Evolutionary conservation across 1,284 basidiomycete species (phyloP), one percentile per base, ranked within the genome.

Genomic region (Trichosporon coremiiforme): DNA sequence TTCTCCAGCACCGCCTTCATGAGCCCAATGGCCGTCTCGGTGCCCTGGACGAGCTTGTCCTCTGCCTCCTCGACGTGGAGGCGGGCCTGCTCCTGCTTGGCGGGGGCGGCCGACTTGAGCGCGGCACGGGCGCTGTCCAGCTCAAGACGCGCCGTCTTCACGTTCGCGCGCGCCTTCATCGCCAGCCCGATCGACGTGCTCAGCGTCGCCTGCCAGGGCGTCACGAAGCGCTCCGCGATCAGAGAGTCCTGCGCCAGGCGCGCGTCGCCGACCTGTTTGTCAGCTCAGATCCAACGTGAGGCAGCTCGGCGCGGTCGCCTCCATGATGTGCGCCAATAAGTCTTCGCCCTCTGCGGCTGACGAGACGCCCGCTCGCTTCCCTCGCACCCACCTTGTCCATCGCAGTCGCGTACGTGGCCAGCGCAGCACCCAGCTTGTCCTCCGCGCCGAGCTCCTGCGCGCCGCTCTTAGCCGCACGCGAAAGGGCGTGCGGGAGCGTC

Each of bases 1-100:
- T 98, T 97, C 79, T 98, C 95, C 60, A 98, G 87, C 13, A 98
- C 95, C 53, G 92, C 91, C 87, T 98, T 97, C 96, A 98, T 98
- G 70, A 97, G 88, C 13, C 92, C 94, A 80, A 99, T 98, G 0
- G 96, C 96, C 47, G 96, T 93, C 84, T 99, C 96, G 22, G 96
- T 99, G 86, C 94, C 95, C 81, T 95, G 93, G 17, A 98, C 95
- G 64, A 98, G 88, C 82, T 95, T 93, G 80, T 96, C 95, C 81
- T 98, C 95, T 6, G 94, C 93, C 75, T 95, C 94, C 87, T 97
- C 94, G 57, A 96, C 93, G 79, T 95, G 91, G 36, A 84, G 78
- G 65, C 91, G 87, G 7, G 92, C 91, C 69, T 96, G 94, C 82
- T 97, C 95, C 80, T 95, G 92, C 84, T 87, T 91, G 15, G 89